These are phyloP conservation scores for Dipteronia sinensis DNA, from an alignment of 345 rosid genomes.

Conservation along the genomic window DNA sequence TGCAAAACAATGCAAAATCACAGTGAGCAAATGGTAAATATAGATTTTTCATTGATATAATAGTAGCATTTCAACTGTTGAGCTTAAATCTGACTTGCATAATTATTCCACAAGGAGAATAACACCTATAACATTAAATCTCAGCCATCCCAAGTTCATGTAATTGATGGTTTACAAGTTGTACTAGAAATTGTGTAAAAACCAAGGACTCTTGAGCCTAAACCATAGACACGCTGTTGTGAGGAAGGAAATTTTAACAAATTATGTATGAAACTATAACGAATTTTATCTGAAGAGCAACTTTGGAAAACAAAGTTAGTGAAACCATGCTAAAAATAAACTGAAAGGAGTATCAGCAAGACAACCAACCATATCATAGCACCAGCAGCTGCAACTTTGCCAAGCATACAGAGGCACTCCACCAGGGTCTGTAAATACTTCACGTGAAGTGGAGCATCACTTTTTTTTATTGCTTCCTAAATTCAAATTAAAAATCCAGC, in stretches of 20 bases:
- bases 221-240: background rate
- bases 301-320: background rate
- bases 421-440: conserved; percentile 97
- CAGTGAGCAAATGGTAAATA: background rate
- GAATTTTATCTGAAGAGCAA: background rate
- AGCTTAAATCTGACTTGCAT: background rate
- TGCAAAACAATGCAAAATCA: background rate
- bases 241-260: conserved; percentile 6
- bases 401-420: conserved; percentile 95
- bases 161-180: background rate
- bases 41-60: background rate
- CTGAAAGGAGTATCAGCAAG: conserved; percentile 15
- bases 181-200: background rate
- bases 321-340: conserved; percentile 12
- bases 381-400: conserved; percentile 97
- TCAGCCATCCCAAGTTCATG: background rate
- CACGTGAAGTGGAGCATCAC: conserved; percentile 82
- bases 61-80: background rate
- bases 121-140: background rate
- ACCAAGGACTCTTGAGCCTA: background rate
- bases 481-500: conserved; percentile 20
- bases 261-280: conserved; percentile 8
- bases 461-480: conserved; percentile 87
- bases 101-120: background rate
- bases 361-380: conserved; percentile 88